phyloP scores from a whole-genome alignment of 106 monocot genomes.

The Xerophyta viscosa region DNA sequence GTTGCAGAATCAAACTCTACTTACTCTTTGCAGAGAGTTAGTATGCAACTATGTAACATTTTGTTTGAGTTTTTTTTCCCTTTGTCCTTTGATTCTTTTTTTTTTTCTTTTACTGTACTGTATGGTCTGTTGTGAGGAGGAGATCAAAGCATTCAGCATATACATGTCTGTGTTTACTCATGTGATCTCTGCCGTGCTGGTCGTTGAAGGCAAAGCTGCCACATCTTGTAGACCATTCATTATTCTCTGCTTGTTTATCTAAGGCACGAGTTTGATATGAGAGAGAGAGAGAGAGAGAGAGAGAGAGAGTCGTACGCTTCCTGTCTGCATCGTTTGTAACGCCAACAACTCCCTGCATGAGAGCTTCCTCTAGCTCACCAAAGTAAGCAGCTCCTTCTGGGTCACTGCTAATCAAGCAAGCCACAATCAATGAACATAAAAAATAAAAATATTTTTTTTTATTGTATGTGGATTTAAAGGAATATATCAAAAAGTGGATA shows the following conservation, averaged over 20 bases:
- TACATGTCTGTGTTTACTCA: no score
- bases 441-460: neutral
- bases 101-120: neutral
- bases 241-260: neutral
- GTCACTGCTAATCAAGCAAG: slow-evolving; percentile 34
- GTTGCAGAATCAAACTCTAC: slow-evolving; percentile 19
- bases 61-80: no score
- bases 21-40: neutral
- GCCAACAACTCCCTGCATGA: slow-evolving; percentile 75
- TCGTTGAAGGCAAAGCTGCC: slow-evolving; percentile 3
- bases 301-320: slow-evolving; percentile 27
- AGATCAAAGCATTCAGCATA: no score
- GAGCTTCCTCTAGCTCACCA: slow-evolving; percentile 83
- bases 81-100: neutral
- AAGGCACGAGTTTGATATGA: neutral
- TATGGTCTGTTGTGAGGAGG: neutral
- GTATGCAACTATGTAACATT: no score
- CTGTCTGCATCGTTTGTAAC: slow-evolving; percentile 31
- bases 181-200: neutral
- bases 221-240: slow-evolving; percentile 1
- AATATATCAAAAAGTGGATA: neutral
- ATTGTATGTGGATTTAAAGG: neutral
- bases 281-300: slow-evolving; percentile 11
- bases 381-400: slow-evolving; percentile 70
- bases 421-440: neutral